These are phyloP conservation scores for Penicillium taxi DNA, from an alignment of 495 filamentous ascomycete genomes.

Conservation along the genomic window DNA sequence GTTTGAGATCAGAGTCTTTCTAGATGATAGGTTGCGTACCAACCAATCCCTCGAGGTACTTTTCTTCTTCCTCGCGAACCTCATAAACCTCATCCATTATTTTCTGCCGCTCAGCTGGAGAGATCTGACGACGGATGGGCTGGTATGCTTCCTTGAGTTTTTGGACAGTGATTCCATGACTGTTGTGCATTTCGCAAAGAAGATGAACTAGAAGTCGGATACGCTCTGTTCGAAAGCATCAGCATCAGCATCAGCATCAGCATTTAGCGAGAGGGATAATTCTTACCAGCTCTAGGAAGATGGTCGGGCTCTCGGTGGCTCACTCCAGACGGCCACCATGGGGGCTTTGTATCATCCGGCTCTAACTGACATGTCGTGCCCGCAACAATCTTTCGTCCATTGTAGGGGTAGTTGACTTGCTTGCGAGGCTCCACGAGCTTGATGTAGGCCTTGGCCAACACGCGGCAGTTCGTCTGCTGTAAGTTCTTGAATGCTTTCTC, in stretches of 20 bases:
- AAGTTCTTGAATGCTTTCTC: constrained; percentile 54
- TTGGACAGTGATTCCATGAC: constrained; percentile 29
- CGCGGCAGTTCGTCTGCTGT: constrained; percentile 62
- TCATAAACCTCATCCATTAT: constrained; percentile 57
- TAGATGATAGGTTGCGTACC: constrained; percentile 27
- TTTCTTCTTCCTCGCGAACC: constrained; percentile 54
- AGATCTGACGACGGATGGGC: constrained; percentile 36
- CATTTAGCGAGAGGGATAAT: background rate
- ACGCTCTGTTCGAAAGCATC: constrained; percentile 38
- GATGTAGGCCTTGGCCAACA: constrained; percentile 69
- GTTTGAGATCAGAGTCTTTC: background rate
- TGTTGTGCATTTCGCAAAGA: constrained; percentile 37
- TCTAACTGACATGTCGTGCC: constrained; percentile 30
- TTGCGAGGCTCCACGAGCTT: constrained; percentile 78
- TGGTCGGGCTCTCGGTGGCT: constrained; percentile 76
- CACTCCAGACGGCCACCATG: constrained; percentile 68
- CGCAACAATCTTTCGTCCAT: constrained; percentile 40
- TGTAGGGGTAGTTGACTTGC: constrained; percentile 74
- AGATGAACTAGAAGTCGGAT: constrained; percentile 54
- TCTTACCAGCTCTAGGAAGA: constrained; percentile 58
- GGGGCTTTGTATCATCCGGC: constrained; percentile 45
- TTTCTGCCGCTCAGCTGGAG: constrained; percentile 28
- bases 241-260: background rate
- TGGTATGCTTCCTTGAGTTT: constrained; percentile 36
- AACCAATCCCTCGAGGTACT: constrained; percentile 46